Conservation (phyloP, 2,329 filamentous ascomycete genomes). For the Cryphonectria radicalis region DNA sequence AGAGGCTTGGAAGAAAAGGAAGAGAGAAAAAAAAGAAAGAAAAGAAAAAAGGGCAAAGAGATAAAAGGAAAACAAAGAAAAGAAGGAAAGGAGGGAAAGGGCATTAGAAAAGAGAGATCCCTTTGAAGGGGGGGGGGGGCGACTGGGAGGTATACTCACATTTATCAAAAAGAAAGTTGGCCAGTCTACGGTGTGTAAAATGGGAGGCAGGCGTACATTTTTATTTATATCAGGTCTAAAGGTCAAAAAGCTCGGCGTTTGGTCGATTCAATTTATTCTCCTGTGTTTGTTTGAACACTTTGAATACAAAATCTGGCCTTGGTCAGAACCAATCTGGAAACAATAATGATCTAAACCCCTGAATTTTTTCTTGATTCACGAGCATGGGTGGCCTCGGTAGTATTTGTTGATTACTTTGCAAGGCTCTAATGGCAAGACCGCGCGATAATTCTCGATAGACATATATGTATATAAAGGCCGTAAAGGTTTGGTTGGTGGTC, state of each 20-base stretch:
- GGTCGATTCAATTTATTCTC: conserved; percentile 2
- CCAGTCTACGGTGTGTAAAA: conserved; percentile 11
- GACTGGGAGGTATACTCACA: background rate
- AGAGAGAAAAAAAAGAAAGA: background rate
- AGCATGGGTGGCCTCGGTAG: too few relatives aligned
- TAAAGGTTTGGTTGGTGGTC: too few relatives aligned
- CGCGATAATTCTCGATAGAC: too few relatives aligned
- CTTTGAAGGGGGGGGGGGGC: background rate
- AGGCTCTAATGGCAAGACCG: too few relatives aligned
- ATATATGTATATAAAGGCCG: too few relatives aligned
- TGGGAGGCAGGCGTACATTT: conserved; percentile 20
- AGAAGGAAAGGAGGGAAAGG: background rate
- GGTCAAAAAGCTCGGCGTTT: conserved; percentile 12
- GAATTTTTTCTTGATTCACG: too few relatives aligned
- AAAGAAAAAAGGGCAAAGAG: conserved; percentile 1
- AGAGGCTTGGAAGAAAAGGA: background rate
- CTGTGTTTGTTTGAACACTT: background rate
- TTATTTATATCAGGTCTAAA: background rate
- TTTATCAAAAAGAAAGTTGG: background rate
- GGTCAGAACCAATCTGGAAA: background rate
- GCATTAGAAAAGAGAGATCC: too few relatives aligned
- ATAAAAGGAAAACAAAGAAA: background rate
- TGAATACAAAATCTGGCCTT: background rate
- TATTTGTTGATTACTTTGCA: too few relatives aligned
- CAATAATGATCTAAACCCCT: too few relatives aligned